These are phyloP conservation scores for Biancaea sappan DNA, from an alignment of 306 rosid genomes.

Conservation along the genomic window DNA sequence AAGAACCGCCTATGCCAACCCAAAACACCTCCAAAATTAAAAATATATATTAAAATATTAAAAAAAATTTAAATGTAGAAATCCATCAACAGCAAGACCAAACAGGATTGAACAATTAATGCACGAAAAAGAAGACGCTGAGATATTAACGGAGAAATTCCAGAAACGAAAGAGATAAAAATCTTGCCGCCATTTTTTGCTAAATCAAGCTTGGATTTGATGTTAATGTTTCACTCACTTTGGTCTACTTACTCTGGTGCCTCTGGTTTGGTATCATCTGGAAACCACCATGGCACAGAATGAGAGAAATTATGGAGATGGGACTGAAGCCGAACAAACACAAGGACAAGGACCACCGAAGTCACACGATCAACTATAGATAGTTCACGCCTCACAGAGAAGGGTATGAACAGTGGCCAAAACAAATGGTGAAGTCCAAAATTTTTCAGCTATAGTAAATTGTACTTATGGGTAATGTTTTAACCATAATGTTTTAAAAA, in stretches of 20 bases:
- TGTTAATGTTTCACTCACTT: background rate
- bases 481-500: too few relatives aligned
- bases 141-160: background rate
- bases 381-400: background rate
- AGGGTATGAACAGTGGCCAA: background rate
- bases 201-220: background rate
- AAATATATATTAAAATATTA: background rate
- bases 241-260: background rate
- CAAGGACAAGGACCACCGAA: constrained; percentile 4
- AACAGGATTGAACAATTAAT: background rate
- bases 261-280: background rate
- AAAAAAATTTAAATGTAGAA: background rate
- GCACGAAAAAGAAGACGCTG: background rate
- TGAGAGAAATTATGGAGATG: background rate
- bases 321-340: background rate
- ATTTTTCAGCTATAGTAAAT: background rate
- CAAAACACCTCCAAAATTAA: background rate
- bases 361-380: background rate
- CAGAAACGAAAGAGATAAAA: background rate
- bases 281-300: constrained; percentile 4
- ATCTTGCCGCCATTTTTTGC: background rate
- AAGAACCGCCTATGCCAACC: constrained; percentile 9
- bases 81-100: background rate
- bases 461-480: too few relatives aligned
- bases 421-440: background rate